Evolutionary conservation across 257 asterid species (phyloP), one percentile per base, ranked within the genome.

Genomic region (Cordia subcordata): DNA sequence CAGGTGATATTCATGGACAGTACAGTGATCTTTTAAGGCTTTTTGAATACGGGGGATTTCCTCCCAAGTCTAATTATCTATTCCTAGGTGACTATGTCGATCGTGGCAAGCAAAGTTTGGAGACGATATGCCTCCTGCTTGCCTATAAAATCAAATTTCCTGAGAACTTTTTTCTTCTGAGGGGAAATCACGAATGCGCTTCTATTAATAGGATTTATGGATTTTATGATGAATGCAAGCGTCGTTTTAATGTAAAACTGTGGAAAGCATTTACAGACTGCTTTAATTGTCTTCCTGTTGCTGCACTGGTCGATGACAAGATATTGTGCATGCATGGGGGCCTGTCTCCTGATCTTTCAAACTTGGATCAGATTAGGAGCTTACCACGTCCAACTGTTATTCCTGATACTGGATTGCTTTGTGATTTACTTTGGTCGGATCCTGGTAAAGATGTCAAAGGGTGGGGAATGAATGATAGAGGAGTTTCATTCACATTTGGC

Each of bases 361-460:
- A 63, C 22, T 55, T 75, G 62, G 80, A 75, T 62, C 73, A 75
- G 71, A 75, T 75, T 19, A 62, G 73, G 42, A 75, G 66, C 69
- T 70, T 75, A 47, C 80, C 73, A 1, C 73, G 80, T 23, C 80
- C 80, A 38, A 75, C 76, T 21, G 52, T 56, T 21, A 75, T 75
- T 49, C 80, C 80, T 4, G 80, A 70, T 22, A 75, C 73, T 20
- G 80, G 80, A 37, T 58, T 74, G 63, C 76, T 74, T 39, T 74
- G 79, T 65, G 79, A 74, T 69, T 74, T 74, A 62, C 79, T 74
- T 11, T 74, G 79, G 79, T 74, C 79, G 5, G 79, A 74, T 69
- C 79, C 79, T 13, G 79, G 70, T 46, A 74, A 74, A 65, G 79
- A 74, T 42, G 75, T 65, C 35, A 74, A 74, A 67, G 79, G 79